Conservation (phyloP, 306 rosid species). For the Dalbergia oliveri region DNA sequence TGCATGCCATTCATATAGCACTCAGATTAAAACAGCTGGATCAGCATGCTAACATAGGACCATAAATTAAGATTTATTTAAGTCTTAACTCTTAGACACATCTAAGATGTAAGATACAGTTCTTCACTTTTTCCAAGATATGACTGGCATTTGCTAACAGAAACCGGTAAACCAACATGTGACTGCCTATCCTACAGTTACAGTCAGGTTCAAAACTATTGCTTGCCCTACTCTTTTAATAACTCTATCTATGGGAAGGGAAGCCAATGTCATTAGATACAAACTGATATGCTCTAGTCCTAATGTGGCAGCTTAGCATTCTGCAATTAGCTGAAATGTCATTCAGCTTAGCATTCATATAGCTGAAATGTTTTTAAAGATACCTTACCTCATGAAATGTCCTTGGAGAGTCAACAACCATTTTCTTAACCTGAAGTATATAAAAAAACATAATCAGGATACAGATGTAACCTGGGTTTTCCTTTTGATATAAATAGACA, state of each 20-base stretch:
- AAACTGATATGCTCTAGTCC: slow-evolving; percentile 32
- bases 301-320: slow-evolving; percentile 25
- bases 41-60: slow-evolving; percentile 37
- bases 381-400: slow-evolving; percentile 89
- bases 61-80: slow-evolving; percentile 24
- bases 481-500: slow-evolving; percentile 32
- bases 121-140: slow-evolving; percentile 27
- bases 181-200: slow-evolving; percentile 28
- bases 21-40: slow-evolving; percentile 31
- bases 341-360: no score
- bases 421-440: slow-evolving; percentile 75
- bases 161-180: slow-evolving; percentile 5
- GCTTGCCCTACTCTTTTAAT: slow-evolving; percentile 8
- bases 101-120: slow-evolving; percentile 23
- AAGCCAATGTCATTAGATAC: slow-evolving; percentile 21
- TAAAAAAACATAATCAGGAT: slow-evolving; percentile 48
- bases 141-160: slow-evolving; percentile 26
- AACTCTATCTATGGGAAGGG: slow-evolving; percentile 14
- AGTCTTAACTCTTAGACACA: neutral
- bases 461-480: slow-evolving; percentile 16
- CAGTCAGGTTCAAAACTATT: slow-evolving; percentile 28
- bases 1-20: slow-evolving; percentile 38
- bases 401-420: slow-evolving; percentile 96
- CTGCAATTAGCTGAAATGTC: slow-evolving; percentile 31
- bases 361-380: neutral